phyloP scores from a whole-genome alignment of 148 eudicot genomes.

The Camellia japonica region DNA sequence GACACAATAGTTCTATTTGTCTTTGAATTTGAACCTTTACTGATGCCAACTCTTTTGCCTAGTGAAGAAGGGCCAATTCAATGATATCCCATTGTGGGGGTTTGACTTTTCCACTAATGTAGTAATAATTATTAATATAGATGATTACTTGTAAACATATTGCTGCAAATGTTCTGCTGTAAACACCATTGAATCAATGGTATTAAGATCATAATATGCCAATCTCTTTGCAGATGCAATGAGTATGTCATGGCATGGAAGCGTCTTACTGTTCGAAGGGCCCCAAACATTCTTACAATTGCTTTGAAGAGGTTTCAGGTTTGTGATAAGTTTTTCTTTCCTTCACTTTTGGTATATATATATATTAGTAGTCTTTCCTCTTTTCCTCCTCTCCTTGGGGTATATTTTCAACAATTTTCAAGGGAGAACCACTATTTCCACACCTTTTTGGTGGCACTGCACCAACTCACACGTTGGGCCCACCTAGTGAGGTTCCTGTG shows the following conservation, averaged over 20 bases:
- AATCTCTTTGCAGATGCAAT: constrained; percentile 65
- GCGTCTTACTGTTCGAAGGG: constrained; percentile 62
- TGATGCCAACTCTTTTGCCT: neutral
- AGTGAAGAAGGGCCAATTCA: neutral
- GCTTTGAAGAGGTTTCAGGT: constrained; percentile 97
- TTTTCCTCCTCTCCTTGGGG: neutral
- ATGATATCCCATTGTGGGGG: neutral
- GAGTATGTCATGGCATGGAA: constrained; percentile 90
- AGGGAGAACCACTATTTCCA: neutral
- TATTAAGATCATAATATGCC: neutral
- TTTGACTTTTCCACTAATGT: too few species aligned
- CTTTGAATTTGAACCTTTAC: neutral
- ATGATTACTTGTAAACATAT: neutral
- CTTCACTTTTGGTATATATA: neutral
- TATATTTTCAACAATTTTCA: neutral
- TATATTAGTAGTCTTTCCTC: neutral
- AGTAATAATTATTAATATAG: neutral
- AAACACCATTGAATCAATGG: neutral
- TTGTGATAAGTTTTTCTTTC: constrained; percentile 2
- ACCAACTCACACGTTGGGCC: neutral
- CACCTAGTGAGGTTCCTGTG: neutral
- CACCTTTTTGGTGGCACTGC: neutral
- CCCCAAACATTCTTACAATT: constrained; percentile 90
- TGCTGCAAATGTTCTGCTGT: neutral
- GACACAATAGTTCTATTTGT: neutral